Conservation (phyloP, 495 filamentous ascomycete genomes). For the Halenospora varia region DNA sequence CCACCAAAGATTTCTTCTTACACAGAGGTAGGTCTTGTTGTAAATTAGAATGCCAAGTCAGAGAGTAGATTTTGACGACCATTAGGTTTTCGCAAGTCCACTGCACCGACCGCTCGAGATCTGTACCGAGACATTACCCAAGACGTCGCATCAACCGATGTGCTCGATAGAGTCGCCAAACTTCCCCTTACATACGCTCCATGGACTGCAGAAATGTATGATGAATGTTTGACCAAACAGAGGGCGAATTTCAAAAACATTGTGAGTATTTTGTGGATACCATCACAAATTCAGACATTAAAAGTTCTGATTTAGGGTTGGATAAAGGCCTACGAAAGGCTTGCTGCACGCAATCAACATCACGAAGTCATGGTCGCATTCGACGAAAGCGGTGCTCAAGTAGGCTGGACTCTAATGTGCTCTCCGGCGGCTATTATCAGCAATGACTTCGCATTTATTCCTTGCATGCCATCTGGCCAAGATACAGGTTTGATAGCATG, state of each 20-base stretch:
- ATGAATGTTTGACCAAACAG: slow-evolving; percentile 42
- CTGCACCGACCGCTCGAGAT: slow-evolving; percentile 31
- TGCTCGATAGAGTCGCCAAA: slow-evolving; percentile 32
- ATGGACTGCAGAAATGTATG: slow-evolving; percentile 34
- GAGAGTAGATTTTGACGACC: not conserved
- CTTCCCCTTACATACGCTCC: slow-evolving; percentile 36
- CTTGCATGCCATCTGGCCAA: slow-evolving; percentile 33
- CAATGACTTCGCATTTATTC: slow-evolving; percentile 41
- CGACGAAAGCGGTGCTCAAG: slow-evolving; percentile 35
- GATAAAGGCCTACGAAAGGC: slow-evolving; percentile 40
- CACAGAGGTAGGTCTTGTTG: slow-evolving; percentile 36
- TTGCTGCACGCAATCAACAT: slow-evolving; percentile 37
- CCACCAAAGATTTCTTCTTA: slow-evolving; percentile 38
- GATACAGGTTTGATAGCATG: slow-evolving; percentile 46
- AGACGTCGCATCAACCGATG: slow-evolving; percentile 34
- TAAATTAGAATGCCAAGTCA: not conserved
- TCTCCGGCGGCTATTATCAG: slow-evolving; percentile 30
- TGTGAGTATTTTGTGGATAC: too few species aligned
- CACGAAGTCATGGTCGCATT: slow-evolving; percentile 44
- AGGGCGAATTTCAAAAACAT: slow-evolving; percentile 37
- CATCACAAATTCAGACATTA: too few species aligned
- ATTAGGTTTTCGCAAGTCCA: slow-evolving; percentile 18
- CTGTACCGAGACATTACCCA: slow-evolving; percentile 38
- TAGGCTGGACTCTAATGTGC: slow-evolving; percentile 50
- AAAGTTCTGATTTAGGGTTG: too few species aligned